Base-by-base conservation (phyloP, 441 rosid genomes). In the Pelargonium australe region DNA sequence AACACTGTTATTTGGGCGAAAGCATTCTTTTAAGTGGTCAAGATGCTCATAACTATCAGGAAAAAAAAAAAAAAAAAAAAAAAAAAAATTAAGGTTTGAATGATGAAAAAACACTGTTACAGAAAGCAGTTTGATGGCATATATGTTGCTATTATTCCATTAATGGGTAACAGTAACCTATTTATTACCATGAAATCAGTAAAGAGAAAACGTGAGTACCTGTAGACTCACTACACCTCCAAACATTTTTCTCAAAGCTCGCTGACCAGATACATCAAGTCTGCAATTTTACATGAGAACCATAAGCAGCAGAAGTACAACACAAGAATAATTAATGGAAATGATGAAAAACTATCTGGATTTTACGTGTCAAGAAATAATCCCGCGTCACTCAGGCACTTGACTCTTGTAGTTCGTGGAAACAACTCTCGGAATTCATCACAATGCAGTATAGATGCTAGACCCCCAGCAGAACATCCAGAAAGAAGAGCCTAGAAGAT, bases 321-420 rank as follows among this genome's bases (percentile, higher is more conserved):
- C 19, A 37, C 20, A 2, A 13, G 45, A 34, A 37, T 13, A 63
- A 14, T 28, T 20, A 34, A n/a, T 8, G 4, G 13, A 34, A 37
- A 28, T 28, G 19, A 31, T 28, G 61, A n/a, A 8, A 12, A 11
- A 60, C n/a, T n/a, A 43, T 13, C 71, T 40, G 60, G 51, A 34
- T 9, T 66, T 25, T 70, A 90, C 97, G 85, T 72, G 17, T 95
- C 98, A 45, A 95, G 87, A 81, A 95, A 95, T 73, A 95, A 74
- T 71, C 99, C 98, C 7, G 88, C 99, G 76, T 95, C 99, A 74
- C 96, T 85, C 79, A 95, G 79, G 82, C 98, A 95, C 80, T 92
- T 95, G 69, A 92, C 96, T 78, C 47, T 83, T 12, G 87, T 85
- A 60, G 73, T 77, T 69, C 72, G 16, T 11, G 87, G 84, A 69